phyloP scores from a whole-genome alignment of 352 stramenopile genomes.

The Phytophthora brassicae region DNA sequence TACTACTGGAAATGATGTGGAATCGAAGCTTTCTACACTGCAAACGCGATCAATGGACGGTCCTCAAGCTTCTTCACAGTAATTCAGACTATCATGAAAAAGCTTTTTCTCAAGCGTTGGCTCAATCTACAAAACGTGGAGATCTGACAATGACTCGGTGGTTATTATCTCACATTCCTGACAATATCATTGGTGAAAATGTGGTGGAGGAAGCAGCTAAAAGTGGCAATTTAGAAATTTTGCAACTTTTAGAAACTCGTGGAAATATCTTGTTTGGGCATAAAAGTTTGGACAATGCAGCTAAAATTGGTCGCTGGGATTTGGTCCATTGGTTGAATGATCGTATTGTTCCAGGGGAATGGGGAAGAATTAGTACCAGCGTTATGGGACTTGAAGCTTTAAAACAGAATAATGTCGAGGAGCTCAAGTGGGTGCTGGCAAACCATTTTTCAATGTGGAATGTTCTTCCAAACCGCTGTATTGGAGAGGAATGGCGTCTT shows the following conservation, averaged over 20 bases:
- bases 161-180: conserved; percentile 12
- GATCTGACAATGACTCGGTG: conserved; percentile 12
- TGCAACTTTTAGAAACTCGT: conserved; percentile 12
- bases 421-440: too few relatives aligned
- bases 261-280: neutral
- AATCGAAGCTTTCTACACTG: conserved; percentile 3
- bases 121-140: neutral
- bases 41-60: neutral
- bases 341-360: neutral
- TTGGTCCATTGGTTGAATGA: conserved; percentile 11
- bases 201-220: conserved; percentile 12
- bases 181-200: neutral
- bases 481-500: neutral
- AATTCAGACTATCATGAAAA: conserved; percentile 6
- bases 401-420: too few relatives aligned
- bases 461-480: neutral
- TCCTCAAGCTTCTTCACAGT: conserved; percentile 9
- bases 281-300: neutral
- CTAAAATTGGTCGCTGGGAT: neutral
- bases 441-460: too few relatives aligned
- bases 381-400: too few relatives aligned
- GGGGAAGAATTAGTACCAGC: neutral
- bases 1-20: conserved; percentile 15
- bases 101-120: conserved; percentile 1
- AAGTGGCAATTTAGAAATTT: conserved; percentile 4